Percentiles rank a stretch among this genome's conserved stretches.
phyloP scores from a whole-genome alignment of 83 land plant genomes.

The Thuja plicata region DNA sequence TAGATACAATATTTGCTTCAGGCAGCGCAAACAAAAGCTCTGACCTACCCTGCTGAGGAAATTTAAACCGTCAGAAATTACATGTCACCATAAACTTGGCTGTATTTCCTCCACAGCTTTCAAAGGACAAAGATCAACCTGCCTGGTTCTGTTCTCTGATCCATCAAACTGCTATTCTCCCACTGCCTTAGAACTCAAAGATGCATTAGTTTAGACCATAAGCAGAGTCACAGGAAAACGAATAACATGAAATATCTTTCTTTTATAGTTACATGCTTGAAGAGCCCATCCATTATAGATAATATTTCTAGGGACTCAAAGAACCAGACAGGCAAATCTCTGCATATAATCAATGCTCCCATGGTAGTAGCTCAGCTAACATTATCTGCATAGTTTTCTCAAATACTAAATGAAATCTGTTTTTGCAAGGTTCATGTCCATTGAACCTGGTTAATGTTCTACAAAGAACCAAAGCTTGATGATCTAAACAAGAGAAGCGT shows the following conservation, averaged over 20 bases:
- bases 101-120: not conserved
- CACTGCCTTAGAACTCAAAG: not conserved
- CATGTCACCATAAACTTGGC: not conserved
- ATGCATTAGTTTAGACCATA: slow-evolving; percentile 1
- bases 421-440: slow-evolving; percentile 7
- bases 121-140: slow-evolving; percentile 2
- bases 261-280: slow-evolving; percentile 1
- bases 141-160: slow-evolving; percentile 3
- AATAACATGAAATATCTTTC: slow-evolving; percentile 6
- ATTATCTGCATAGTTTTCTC: slow-evolving; percentile 2
- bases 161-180: slow-evolving; percentile 8
- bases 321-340: slow-evolving; percentile 4
- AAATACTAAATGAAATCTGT: slow-evolving; percentile 15
- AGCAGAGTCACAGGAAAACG: not conserved
- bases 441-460: slow-evolving; percentile 11
- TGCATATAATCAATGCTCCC: not conserved
- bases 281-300: not conserved
- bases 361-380: slow-evolving; percentile 12
- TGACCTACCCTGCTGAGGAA: not conserved
- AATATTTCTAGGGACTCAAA: not conserved
- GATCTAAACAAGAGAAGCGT: slow-evolving; percentile 10
- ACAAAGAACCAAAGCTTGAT: slow-evolving; percentile 10
- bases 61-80: not conserved
- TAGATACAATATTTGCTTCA: slow-evolving; percentile 10
- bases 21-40: not conserved